Conservation (phyloP, 257 asterid species). For the Thymus mandschuricus region DNA sequence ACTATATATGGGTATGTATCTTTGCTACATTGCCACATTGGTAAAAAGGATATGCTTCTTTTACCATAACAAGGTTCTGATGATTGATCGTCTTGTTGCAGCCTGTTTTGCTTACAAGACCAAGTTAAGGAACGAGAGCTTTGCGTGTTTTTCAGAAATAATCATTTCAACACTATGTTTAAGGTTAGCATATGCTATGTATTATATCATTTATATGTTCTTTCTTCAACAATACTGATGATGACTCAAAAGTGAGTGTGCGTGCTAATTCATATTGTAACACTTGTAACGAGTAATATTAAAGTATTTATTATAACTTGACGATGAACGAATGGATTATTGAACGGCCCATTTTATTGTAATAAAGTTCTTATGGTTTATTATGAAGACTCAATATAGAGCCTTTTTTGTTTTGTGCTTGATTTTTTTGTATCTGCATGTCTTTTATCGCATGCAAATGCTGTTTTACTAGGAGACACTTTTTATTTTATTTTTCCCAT, state of each 20-base stretch:
- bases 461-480: background rate
- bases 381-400: background rate
- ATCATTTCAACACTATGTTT: constrained; percentile 98
- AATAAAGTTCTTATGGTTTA: background rate
- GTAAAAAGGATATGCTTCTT: constrained; percentile 25
- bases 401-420: background rate
- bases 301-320: background rate
- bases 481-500: background rate
- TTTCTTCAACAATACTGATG: constrained; percentile 7
- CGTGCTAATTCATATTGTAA: constrained; percentile 10
- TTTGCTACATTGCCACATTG: constrained; percentile 27
- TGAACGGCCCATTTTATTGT: constrained; percentile 2
- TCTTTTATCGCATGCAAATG: constrained; percentile 2
- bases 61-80: constrained; percentile 35
- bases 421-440: constrained; percentile 1
- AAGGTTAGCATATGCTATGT: constrained; percentile 62
- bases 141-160: constrained; percentile 94
- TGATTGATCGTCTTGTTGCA: constrained; percentile 41
- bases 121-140: constrained; percentile 91
- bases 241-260: constrained; percentile 19
- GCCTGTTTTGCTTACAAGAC: constrained; percentile 86
- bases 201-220: constrained; percentile 5
- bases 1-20: constrained; percentile 78
- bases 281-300: background rate
- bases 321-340: background rate